Percentiles rank a stretch among this genome's conserved stretches.
These are phyloP conservation scores for Suillus lakei DNA, from an alignment of 768 basidiomycete genomes.

Conservation along the genomic window DNA sequence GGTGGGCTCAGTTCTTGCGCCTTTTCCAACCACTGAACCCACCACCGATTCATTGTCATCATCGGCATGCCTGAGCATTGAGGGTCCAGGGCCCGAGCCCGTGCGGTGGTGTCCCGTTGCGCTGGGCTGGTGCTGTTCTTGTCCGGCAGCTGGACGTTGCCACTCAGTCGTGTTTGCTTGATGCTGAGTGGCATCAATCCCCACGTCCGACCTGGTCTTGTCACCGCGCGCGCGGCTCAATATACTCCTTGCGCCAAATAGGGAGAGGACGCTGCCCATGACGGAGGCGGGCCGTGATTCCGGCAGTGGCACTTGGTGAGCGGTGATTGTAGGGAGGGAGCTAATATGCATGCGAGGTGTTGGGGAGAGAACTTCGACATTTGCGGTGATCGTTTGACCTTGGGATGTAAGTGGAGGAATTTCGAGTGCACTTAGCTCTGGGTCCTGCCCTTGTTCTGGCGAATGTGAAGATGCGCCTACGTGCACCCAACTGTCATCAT, in stretches of 20 bases:
- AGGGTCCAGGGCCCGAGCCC: constrained; percentile 1
- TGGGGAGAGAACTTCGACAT: constrained; percentile 12
- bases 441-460: constrained; percentile 10
- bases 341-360: constrained; percentile 14
- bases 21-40: not conserved
- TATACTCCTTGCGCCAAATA: constrained; percentile 1
- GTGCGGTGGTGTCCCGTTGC: not conserved
- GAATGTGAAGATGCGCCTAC: constrained; percentile 15
- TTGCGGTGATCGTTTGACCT: constrained; percentile 18
- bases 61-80: constrained; percentile 11
- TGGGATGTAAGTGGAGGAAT: not conserved
- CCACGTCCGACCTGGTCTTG: constrained; percentile 30
- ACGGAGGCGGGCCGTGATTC: constrained; percentile 36
- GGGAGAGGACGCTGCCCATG: constrained; percentile 23
- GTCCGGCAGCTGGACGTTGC: constrained; percentile 13
- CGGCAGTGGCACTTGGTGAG: constrained; percentile 30
- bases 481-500: constrained; percentile 37
- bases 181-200: constrained; percentile 14
- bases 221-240: constrained; percentile 14
- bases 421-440: constrained; percentile 7
- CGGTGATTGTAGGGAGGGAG: constrained; percentile 22
- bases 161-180: not conserved
- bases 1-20: constrained; percentile 2
- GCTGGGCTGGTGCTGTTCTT: constrained; percentile 12
- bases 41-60: not conserved